phyloP scores from a whole-genome alignment of 345 rosid genomes.

The Eucalyptus erythrocorys region DNA sequence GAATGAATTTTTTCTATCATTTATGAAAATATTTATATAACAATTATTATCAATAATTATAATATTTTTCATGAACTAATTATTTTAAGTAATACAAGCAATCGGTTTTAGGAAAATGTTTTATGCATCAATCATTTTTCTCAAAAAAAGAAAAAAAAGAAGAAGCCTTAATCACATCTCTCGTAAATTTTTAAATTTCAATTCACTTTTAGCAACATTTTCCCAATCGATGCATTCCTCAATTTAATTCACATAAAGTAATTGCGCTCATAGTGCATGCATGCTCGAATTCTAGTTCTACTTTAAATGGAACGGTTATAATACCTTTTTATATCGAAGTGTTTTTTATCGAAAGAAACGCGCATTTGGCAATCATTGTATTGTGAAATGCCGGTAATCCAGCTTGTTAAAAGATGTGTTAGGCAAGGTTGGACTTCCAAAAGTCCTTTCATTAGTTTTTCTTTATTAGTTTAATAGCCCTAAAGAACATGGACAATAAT shows the following conservation, averaged over 20 bases:
- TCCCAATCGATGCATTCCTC: background rate
- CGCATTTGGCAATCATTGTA: background rate
- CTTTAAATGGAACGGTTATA: background rate
- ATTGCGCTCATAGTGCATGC: background rate
- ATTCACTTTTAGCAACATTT: background rate
- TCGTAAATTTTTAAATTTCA: rapidly evolving
- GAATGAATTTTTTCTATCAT: too few species aligned
- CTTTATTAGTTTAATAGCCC: background rate
- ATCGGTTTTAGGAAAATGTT: too few species aligned
- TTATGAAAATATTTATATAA: too few species aligned
- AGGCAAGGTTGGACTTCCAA: background rate
- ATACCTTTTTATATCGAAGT: background rate
- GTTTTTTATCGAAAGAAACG: too few species aligned
- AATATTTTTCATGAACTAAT: too few species aligned
- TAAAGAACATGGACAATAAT: background rate
- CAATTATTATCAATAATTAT: too few species aligned
- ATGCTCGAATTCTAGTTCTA: background rate
- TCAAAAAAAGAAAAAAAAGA: too few species aligned
- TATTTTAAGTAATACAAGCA: too few species aligned
- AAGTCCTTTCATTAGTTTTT: background rate
- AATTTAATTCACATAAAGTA: background rate
- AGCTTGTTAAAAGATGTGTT: background rate
- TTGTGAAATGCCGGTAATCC: too few species aligned
- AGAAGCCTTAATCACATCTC: too few species aligned
- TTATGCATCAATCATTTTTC: too few species aligned